These are phyloP conservation scores for Scedosporium apiospermum DNA, from an alignment of 2,329 filamentous ascomycete species.

Conservation along the genomic window DNA sequence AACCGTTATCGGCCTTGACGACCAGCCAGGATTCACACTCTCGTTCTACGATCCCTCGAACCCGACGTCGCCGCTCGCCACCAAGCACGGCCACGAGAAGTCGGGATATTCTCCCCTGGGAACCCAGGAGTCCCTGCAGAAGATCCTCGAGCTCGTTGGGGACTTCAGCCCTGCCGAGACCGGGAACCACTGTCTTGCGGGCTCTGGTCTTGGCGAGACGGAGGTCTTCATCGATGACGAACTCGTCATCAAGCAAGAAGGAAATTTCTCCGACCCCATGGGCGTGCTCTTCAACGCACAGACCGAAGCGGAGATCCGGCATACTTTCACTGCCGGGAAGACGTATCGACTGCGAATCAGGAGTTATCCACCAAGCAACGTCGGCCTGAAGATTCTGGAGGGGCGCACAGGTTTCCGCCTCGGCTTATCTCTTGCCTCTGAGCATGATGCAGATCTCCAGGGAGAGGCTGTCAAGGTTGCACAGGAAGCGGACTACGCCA, in stretches of 20 bases:
- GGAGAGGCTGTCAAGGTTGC: slow-evolving; percentile 47
- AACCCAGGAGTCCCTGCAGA: slow-evolving; percentile 12
- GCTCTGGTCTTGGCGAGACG: slow-evolving; percentile 20
- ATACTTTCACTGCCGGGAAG: slow-evolving; percentile 17
- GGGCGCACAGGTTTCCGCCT: slow-evolving; percentile 21
- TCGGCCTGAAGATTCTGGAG: slow-evolving; percentile 21
- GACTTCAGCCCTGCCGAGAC: slow-evolving; percentile 20
- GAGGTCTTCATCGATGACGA: slow-evolving; percentile 21
- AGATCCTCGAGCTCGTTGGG: slow-evolving; percentile 19
- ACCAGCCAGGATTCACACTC: slow-evolving; percentile 21
- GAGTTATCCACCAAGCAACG: slow-evolving; percentile 18
- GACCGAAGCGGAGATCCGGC: slow-evolving; percentile 19
- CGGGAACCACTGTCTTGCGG: slow-evolving; percentile 21
- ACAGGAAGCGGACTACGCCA: slow-evolving; percentile 48
- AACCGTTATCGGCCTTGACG: slow-evolving; percentile 20
- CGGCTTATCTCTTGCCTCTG: slow-evolving; percentile 20
- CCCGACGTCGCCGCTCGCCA: slow-evolving; percentile 15
- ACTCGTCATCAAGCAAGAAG: slow-evolving; percentile 20
- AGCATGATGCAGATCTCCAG: slow-evolving; percentile 25
- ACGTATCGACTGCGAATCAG: slow-evolving; percentile 21
- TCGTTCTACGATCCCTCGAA: slow-evolving; percentile 18
- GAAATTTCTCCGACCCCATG: slow-evolving; percentile 19
- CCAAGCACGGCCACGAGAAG: slow-evolving; percentile 14
- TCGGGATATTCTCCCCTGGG: slow-evolving; percentile 17
- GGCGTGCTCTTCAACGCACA: slow-evolving; percentile 22